Percentiles rank a stretch among this genome's conserved stretches.
phyloP scores from a whole-genome alignment of 192 early-diverging fungal genomes.

The Umbelopsis vinacea region DNA sequence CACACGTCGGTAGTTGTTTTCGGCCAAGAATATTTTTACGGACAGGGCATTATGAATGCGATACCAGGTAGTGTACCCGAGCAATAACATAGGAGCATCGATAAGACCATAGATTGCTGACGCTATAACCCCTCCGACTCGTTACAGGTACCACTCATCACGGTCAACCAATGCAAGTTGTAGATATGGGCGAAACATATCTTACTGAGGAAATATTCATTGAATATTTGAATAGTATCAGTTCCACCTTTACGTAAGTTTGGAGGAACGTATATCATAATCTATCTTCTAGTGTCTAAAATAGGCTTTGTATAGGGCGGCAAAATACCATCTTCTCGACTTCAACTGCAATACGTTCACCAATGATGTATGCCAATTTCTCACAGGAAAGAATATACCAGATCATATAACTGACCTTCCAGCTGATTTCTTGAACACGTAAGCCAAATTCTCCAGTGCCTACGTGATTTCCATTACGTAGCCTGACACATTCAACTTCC shows the following conservation, averaged over 20 bases:
- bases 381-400: conserved; percentile 79
- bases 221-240: conserved; percentile 72
- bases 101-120: not conserved
- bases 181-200: conserved; percentile 81
- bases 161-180: conserved; percentile 65
- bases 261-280: not conserved
- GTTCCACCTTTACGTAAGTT: conserved; percentile 48
- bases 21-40: conserved; percentile 79
- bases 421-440: conserved; percentile 65
- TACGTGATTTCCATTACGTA: not conserved
- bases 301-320: conserved; percentile 40
- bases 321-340: conserved; percentile 84
- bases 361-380: conserved; percentile 78
- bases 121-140: conserved; percentile 27
- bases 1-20: conserved; percentile 81
- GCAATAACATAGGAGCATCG: not conserved
- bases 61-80: conserved; percentile 36
- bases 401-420: conserved; percentile 75
- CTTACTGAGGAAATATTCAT: conserved; percentile 71
- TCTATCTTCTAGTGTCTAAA: not conserved
- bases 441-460: not conserved
- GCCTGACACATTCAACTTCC: not conserved
- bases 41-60: conserved; percentile 68
- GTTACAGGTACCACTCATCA: conserved; percentile 55
- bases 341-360: conserved; percentile 89